phyloP scores from a whole-genome alignment of 1,284 basidiomycete genomes.

The Amylostereum areolatum region DNA sequence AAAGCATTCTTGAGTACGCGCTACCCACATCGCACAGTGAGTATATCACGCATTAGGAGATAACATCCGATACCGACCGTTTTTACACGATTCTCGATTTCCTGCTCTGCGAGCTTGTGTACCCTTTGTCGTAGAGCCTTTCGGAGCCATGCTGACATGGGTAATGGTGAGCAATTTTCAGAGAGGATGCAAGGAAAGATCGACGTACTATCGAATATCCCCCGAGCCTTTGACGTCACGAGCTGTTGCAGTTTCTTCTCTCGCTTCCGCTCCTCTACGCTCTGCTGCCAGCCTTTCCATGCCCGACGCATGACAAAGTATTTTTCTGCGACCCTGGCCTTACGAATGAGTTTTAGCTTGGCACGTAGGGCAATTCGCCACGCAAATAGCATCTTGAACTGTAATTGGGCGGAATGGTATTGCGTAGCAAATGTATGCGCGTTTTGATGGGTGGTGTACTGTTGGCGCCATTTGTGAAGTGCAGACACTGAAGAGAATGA shows the following conservation, averaged over 20 bases:
- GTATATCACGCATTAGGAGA: slow-evolving; percentile 4
- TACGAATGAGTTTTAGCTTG: slow-evolving; percentile 44
- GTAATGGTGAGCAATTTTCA: slow-evolving; percentile 7
- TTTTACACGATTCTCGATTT: slow-evolving; percentile 31
- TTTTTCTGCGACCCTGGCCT: slow-evolving; percentile 53
- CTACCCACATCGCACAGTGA: slow-evolving; percentile 28
- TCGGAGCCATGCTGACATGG: slow-evolving; percentile 41
- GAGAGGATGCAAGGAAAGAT: not conserved
- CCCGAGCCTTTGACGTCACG: slow-evolving; percentile 31
- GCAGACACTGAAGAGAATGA: slow-evolving; percentile 32
- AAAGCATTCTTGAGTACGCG: slow-evolving; percentile 44
- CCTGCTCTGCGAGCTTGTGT: slow-evolving; percentile 32
- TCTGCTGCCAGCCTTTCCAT: slow-evolving; percentile 48
- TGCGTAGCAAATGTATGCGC: slow-evolving; percentile 45
- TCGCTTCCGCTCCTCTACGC: slow-evolving; percentile 41
- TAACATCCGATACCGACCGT: slow-evolving; percentile 28
- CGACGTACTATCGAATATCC: slow-evolving; percentile 41
- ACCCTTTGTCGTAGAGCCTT: slow-evolving; percentile 28
- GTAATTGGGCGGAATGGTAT: slow-evolving; percentile 39
- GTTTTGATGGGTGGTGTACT: slow-evolving; percentile 42
- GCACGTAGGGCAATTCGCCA: slow-evolving; percentile 58
- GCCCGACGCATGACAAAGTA: slow-evolving; percentile 46
- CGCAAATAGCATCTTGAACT: slow-evolving; percentile 39
- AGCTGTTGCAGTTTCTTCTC: slow-evolving; percentile 41
- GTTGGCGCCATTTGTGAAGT: slow-evolving; percentile 47